A percentile compares a stretch with the other conserved stretches of the same genome.
phyloP scores from a whole-genome alignment of 2,329 filamentous ascomycete genomes.

The Daldinia sp. region DNA sequence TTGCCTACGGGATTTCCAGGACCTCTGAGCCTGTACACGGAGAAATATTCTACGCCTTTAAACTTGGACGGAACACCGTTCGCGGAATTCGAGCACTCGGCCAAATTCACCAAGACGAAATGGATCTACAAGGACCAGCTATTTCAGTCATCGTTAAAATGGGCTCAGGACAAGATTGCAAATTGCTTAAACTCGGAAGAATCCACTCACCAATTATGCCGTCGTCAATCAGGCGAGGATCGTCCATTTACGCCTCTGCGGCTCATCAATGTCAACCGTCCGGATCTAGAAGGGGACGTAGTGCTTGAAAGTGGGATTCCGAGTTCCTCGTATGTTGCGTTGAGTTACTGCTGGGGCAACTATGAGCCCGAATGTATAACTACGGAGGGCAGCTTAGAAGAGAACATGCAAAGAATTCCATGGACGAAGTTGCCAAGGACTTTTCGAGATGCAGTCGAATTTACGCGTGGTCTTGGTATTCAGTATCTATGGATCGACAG shows the following conservation, averaged over 20 bases:
- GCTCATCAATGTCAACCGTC: constrained; percentile 2
- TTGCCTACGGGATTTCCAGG: too few relatives aligned
- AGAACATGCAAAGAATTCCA: constrained; percentile 8
- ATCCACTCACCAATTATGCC: too few relatives aligned
- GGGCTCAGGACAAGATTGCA: neutral
- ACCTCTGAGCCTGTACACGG: too few relatives aligned
- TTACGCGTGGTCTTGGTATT: constrained; percentile 25
- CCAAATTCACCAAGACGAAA: neutral
- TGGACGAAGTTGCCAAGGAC: constrained; percentile 19
- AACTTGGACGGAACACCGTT: neutral
- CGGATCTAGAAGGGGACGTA: neutral
- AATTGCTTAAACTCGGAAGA: neutral
- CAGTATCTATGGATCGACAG: constrained; percentile 33
- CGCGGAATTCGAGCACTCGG: too few relatives aligned
- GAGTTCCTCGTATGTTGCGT: constrained; percentile 6
- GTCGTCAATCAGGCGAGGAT: neutral
- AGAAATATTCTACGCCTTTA: neutral
- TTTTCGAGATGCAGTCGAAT: constrained; percentile 28
- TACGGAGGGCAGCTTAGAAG: neutral
- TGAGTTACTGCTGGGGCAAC: constrained; percentile 22
- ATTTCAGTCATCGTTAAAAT: neutral
- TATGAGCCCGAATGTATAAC: constrained; percentile 16
- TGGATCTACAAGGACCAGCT: neutral
- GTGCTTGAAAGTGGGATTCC: neutral
- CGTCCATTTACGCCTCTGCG: neutral